Evolutionary conservation across 192 early-diverging fungal genomes (phyloP).

Genomic region (Coemansia brasiliensis): DNA sequence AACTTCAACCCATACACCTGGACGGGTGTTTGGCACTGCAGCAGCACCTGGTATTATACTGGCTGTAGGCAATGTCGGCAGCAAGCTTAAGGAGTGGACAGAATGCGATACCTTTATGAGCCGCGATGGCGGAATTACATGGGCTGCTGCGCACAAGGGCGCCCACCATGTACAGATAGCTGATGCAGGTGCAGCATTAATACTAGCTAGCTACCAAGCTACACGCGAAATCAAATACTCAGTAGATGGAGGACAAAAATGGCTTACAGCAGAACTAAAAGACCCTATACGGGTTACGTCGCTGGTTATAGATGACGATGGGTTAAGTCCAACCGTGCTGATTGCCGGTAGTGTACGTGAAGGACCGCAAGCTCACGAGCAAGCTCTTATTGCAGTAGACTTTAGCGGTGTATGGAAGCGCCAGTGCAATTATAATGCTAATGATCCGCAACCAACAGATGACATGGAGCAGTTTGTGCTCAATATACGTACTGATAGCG

Average conservation of each 20-base stretch:
- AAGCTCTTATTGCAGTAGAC: slow-evolving; percentile 68
- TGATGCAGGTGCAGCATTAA: slow-evolving; percentile 78
- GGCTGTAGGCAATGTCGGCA: slow-evolving; percentile 88
- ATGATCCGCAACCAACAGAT: slow-evolving; percentile 48
- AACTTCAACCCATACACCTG: slow-evolving; percentile 65
- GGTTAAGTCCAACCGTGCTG: slow-evolving; percentile 72
- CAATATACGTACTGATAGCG: slow-evolving; percentile 48
- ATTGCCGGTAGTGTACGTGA: slow-evolving; percentile 53
- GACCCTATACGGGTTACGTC: slow-evolving; percentile 59
- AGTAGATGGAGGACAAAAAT: slow-evolving; percentile 73
- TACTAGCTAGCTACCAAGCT: slow-evolving; percentile 65
- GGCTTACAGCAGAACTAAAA: slow-evolving; percentile 58
- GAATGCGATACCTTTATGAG: slow-evolving; percentile 86
- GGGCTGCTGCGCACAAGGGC: slow-evolving; percentile 64
- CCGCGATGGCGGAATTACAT: slow-evolving; percentile 78
- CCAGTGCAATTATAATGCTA: slow-evolving; percentile 65
- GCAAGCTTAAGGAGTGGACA: slow-evolving; percentile 65
- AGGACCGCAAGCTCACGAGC: slow-evolving; percentile 29
- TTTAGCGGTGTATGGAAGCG: slow-evolving; percentile 61
- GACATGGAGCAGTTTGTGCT: slow-evolving; percentile 45
- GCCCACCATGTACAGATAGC: slow-evolving; percentile 84
- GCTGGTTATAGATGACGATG: slow-evolving; percentile 79
- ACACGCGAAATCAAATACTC: slow-evolving; percentile 70
- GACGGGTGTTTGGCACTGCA: slow-evolving; percentile 70
- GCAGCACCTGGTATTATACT: slow-evolving; percentile 82